Conservation (phyloP, 2,329 filamentous ascomycete genomes). For the Aspergillus fructus region DNA sequence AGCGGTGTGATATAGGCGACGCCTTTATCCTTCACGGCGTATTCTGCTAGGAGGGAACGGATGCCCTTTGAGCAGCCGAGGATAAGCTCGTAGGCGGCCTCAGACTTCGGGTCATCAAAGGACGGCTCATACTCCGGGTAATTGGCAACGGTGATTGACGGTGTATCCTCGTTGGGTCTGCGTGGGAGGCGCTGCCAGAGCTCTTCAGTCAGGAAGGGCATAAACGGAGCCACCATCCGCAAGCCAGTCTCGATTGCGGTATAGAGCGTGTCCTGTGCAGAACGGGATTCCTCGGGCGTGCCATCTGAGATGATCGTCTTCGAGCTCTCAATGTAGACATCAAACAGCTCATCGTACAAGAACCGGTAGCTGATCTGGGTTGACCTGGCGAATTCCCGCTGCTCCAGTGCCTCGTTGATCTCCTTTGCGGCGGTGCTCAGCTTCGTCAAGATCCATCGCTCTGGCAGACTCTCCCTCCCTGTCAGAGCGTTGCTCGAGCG, state of each 20-base stretch:
- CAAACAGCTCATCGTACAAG: constrained; percentile 49
- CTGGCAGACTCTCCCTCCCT: constrained; percentile 41
- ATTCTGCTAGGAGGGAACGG: constrained; percentile 58
- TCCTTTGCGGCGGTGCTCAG: constrained; percentile 44
- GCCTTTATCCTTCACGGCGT: constrained; percentile 49
- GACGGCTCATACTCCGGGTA: constrained; percentile 56
- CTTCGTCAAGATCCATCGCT: constrained; percentile 50
- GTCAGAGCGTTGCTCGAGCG: constrained; percentile 37
- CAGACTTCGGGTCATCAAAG: constrained; percentile 55
- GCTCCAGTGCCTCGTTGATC: constrained; percentile 44
- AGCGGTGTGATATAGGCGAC: constrained; percentile 50
- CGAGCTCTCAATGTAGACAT: constrained; percentile 51
- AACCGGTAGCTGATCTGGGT: constrained; percentile 45
- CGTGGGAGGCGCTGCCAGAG: constrained; percentile 62
- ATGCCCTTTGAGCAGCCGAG: constrained; percentile 58
- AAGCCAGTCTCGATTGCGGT: constrained; percentile 62
- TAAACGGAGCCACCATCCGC: constrained; percentile 56
- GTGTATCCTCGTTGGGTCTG: constrained; percentile 54
- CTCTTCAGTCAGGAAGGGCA: constrained; percentile 59
- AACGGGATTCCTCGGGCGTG: constrained; percentile 39
- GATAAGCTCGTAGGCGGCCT: constrained; percentile 59
- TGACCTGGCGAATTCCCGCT: constrained; percentile 44
- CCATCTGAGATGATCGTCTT: constrained; percentile 45
- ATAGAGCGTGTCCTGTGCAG: constrained; percentile 62
- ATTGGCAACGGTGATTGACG: constrained; percentile 59